A percentile compares a stretch with the other conserved stretches of the same genome.
These are phyloP conservation scores for Vitis hybrid DNA, from an alignment of 177 flowering plant genomes.

Conservation along the genomic window DNA sequence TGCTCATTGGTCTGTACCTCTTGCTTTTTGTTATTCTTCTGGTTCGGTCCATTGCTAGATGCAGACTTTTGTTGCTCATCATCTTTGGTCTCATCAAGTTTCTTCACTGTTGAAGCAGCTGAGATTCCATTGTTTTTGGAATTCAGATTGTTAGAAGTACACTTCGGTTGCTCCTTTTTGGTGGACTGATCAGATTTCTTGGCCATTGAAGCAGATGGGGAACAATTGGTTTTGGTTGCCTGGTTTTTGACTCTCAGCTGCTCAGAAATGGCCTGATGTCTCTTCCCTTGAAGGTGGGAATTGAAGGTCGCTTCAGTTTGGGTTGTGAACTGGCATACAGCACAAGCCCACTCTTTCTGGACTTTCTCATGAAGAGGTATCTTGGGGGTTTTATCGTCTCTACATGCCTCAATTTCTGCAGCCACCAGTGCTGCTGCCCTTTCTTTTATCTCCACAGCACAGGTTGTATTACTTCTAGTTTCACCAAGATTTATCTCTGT, in stretches of 20 bases:
- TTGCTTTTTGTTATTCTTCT: neutral
- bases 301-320: constrained; percentile 7
- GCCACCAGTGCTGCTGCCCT: neutral
- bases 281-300: constrained; percentile 22
- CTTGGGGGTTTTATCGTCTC: neutral
- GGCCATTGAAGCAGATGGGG: neutral
- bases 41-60: neutral
- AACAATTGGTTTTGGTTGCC: neutral
- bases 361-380: constrained; percentile 2
- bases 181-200: neutral
- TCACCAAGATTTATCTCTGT: neutral
- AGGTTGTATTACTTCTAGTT: neutral
- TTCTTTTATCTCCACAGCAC: constrained; percentile 6
- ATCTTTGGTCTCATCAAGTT: neutral
- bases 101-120: neutral
- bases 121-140: too few species aligned
- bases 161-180: too few species aligned
- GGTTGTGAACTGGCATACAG: constrained; percentile 11
- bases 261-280: constrained; percentile 17
- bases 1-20: neutral
- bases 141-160: too few species aligned
- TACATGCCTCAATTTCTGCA: too few species aligned
- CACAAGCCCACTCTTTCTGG: constrained; percentile 18
- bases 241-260: constrained; percentile 4
- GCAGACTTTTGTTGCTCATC: too few species aligned